A percentile compares a stretch with the other conserved stretches of the same genome.
Evolutionary conservation across 495 filamentous ascomycete species (phyloP).

Genomic region (Hypomontagnella monticulosa): DNA sequence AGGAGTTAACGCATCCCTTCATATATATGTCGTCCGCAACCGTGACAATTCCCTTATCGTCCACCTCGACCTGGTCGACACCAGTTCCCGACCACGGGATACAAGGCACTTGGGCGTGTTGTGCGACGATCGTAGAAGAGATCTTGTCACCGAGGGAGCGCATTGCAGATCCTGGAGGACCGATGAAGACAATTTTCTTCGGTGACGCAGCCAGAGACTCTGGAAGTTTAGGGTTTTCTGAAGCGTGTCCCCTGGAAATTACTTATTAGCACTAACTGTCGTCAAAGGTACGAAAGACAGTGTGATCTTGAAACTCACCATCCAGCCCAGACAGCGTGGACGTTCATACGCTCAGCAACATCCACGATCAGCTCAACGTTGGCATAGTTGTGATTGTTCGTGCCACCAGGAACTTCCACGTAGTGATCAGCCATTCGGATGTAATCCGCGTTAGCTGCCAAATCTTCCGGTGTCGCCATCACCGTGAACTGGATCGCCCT

Average conservation of each 20-base stretch:
- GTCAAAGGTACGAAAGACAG: constrained; percentile 14
- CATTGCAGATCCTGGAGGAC: constrained; percentile 97
- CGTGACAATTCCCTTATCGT: constrained; percentile 87
- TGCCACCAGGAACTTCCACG: constrained; percentile 98
- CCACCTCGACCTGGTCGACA: constrained; percentile 81
- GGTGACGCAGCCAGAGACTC: constrained; percentile 94
- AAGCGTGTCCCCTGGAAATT: constrained; percentile 86
- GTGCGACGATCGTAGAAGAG: constrained; percentile 98
- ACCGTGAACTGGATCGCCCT: constrained; percentile 98
- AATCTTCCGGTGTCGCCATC: constrained; percentile 99
- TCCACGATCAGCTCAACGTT: constrained; percentile 99
- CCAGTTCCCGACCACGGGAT: constrained; percentile 98
- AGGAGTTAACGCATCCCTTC: constrained; percentile 88
- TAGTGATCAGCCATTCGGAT: constrained; percentile 99
- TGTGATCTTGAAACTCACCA: constrained; percentile 69
- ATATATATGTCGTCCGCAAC: constrained; percentile 87
- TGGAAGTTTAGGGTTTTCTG: constrained; percentile 96
- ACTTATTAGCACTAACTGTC: constrained; percentile 16
- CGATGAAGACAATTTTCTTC: constrained; percentile 99
- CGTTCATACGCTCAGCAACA: constrained; percentile 97
- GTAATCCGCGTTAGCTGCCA: constrained; percentile 97
- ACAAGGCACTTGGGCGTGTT: constrained; percentile 95
- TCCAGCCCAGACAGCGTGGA: constrained; percentile 98
- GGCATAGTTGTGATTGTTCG: constrained; percentile 99
- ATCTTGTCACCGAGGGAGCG: constrained; percentile 99